Conservation (phyloP, 1,284 basidiomycete species). For the Cryptococcus neoformans region DNA sequence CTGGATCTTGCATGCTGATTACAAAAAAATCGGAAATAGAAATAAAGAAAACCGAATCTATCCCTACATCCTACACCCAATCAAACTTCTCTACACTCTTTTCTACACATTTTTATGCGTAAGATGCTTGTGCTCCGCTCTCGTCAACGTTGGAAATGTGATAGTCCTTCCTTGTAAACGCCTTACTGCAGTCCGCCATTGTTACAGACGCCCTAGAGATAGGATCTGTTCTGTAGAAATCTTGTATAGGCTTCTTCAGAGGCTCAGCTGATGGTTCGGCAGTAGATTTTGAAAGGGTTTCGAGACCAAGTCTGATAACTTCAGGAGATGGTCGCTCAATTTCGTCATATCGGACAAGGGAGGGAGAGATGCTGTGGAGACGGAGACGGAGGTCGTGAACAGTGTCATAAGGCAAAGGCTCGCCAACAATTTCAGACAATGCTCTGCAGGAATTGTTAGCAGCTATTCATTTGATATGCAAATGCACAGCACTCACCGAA, state of each 20-base stretch:
- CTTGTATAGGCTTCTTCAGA: constrained; percentile 78
- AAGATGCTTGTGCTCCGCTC: constrained; percentile 23
- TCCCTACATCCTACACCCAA: not conserved
- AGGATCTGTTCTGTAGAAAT: constrained; percentile 89
- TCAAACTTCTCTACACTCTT: not conserved
- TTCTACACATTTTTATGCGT: constrained; percentile 17
- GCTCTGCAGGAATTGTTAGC: constrained; percentile 63
- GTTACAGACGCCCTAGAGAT: constrained; percentile 53
- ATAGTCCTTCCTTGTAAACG: constrained; percentile 47
- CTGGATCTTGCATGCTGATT: constrained; percentile 4
- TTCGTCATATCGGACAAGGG: constrained; percentile 81
- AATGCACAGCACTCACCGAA: constrained; percentile 61
- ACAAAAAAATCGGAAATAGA: not conserved
- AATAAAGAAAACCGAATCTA: not conserved
- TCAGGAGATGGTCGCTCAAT: constrained; percentile 74
- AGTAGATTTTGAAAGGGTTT: constrained; percentile 59
- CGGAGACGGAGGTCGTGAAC: constrained; percentile 82
- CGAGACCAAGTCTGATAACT: constrained; percentile 68
- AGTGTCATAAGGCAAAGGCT: constrained; percentile 86
- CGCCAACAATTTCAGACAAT: constrained; percentile 80
- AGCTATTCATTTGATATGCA: not conserved
- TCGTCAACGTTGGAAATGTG: constrained; percentile 20
- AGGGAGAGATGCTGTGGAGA: constrained; percentile 95
- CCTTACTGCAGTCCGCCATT: constrained; percentile 51
- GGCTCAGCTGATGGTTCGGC: constrained; percentile 49